Evolutionary conservation across 2,329 filamentous ascomycete species (phyloP).

Genomic region (Claviceps sp.): DNA sequence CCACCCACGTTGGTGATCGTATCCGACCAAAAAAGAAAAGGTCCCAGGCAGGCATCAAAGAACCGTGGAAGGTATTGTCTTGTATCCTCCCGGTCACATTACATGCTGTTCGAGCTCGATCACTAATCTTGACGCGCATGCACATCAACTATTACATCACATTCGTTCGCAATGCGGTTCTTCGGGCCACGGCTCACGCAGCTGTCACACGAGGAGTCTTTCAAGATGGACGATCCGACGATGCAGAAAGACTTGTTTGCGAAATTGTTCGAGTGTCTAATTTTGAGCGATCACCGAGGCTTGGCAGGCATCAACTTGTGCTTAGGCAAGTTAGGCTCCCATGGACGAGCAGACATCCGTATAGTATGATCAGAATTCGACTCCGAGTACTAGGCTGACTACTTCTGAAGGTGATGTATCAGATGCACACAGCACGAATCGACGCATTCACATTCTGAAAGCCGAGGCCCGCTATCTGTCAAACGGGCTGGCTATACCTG

Average conservation of each 20-base stretch:
- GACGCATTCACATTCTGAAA: not conserved
- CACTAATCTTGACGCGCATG: not conserved
- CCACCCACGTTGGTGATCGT: not conserved
- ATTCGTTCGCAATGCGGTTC: not conserved
- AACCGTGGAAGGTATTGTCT: not conserved
- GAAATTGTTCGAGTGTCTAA: not conserved
- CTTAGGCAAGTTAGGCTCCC: not conserved
- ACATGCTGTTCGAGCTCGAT: not conserved
- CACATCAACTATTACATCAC: not conserved
- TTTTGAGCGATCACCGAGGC: not conserved
- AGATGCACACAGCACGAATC: not conserved
- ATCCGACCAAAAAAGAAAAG: not conserved
- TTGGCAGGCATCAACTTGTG: not conserved
- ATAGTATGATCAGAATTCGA: not conserved
- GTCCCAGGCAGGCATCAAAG: not conserved
- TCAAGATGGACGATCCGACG: not conserved
- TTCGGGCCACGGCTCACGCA: not conserved
- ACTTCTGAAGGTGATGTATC: not conserved
- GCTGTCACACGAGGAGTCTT: not conserved
- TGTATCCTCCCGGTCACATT: not conserved
- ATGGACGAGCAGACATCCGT: not conserved
- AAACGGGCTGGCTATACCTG: not conserved
- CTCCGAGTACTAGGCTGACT: not conserved
- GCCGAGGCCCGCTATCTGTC: not conserved
- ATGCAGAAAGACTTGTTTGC: no score